Percentiles rank a stretch among this genome's conserved stretches.
These are phyloP conservation scores for Penicillium sp. DNA, from an alignment of 2,329 filamentous ascomycete species.

Conservation along the genomic window DNA sequence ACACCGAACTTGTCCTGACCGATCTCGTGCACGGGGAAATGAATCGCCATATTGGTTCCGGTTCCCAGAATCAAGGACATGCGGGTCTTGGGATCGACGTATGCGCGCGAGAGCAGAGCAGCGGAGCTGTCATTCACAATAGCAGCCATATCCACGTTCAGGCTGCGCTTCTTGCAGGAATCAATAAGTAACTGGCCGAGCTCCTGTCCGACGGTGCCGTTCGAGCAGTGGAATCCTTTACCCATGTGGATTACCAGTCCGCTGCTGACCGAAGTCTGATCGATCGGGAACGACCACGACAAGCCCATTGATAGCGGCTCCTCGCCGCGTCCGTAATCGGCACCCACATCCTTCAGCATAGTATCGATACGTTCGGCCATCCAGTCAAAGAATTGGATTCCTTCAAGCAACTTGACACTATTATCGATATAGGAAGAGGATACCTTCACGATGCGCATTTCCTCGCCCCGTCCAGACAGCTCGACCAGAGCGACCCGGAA, in stretches of 20 bases:
- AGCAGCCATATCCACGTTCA: slow-evolving; percentile 58
- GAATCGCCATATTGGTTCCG: slow-evolving; percentile 61
- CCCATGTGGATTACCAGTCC: slow-evolving; percentile 60
- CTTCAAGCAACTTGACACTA: slow-evolving; percentile 51
- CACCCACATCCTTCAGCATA: slow-evolving; percentile 45
- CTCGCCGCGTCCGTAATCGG: slow-evolving; percentile 37
- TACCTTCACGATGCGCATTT: slow-evolving; percentile 54
- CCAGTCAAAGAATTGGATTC: slow-evolving; percentile 61
- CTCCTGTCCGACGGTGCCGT: slow-evolving; percentile 57
- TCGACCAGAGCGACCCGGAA: slow-evolving; percentile 60
- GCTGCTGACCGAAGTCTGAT: slow-evolving; percentile 58
- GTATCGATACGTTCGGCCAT: slow-evolving; percentile 58
- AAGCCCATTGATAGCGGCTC: slow-evolving; percentile 54
- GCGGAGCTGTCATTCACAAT: slow-evolving; percentile 63
- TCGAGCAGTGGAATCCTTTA: slow-evolving; percentile 59
- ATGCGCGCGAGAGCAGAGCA: slow-evolving; percentile 58
- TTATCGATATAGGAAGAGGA: slow-evolving; percentile 55
- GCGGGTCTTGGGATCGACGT: slow-evolving; percentile 56
- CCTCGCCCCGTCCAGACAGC: slow-evolving; percentile 47
- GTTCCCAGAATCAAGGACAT: slow-evolving; percentile 63
- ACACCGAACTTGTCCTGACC: slow-evolving; percentile 53
- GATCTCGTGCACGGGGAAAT: slow-evolving; percentile 54
- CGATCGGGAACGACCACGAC: slow-evolving; percentile 63
- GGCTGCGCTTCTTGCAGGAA: slow-evolving; percentile 51
- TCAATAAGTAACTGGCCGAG: slow-evolving; percentile 56